Evolutionary conservation across 2,329 filamentous ascomycete genomes (phyloP).

Genomic region (Pseudonectria buxi): DNA sequence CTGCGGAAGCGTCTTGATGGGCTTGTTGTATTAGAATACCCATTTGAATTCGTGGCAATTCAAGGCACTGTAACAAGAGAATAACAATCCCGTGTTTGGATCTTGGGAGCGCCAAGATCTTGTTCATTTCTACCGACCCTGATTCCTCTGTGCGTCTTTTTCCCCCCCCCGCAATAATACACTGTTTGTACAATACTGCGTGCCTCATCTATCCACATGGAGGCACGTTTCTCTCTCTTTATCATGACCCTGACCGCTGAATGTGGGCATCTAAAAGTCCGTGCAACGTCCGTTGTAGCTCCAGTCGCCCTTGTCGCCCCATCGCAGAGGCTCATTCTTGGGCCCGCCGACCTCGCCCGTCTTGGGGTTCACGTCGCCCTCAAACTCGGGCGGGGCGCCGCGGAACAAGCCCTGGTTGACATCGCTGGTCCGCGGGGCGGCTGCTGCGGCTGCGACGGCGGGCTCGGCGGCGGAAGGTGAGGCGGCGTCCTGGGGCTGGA

Average conservation of each 20-base stretch:
- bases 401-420: slow-evolving; percentile 57
- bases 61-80: slow-evolving; percentile 3
- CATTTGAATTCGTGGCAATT: slow-evolving; percentile 11
- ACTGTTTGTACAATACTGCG: slow-evolving; percentile 13
- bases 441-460: slow-evolving; percentile 20
- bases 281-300: slow-evolving; percentile 94
- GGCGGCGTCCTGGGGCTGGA: slow-evolving; percentile 27
- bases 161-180: slow-evolving; percentile 1
- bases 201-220: neutral
- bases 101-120: slow-evolving; percentile 1
- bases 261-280: slow-evolving; percentile 60
- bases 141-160: no score
- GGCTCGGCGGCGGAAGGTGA: slow-evolving; percentile 15
- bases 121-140: slow-evolving; percentile 1
- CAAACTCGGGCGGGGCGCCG: slow-evolving; percentile 84
- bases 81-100: slow-evolving; percentile 5
- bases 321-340: slow-evolving; percentile 91
- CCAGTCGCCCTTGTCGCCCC: slow-evolving; percentile 73
- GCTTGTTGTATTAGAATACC: slow-evolving; percentile 22
- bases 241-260: no score
- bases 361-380: slow-evolving; percentile 84
- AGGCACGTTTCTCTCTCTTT: slow-evolving; percentile 3
- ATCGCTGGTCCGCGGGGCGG: slow-evolving; percentile 23
- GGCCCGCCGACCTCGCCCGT: slow-evolving; percentile 94
- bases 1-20: slow-evolving; percentile 8